Base-by-base conservation (phyloP, 495 filamentous ascomycete genomes). In the Tirmania nivea region DNA sequence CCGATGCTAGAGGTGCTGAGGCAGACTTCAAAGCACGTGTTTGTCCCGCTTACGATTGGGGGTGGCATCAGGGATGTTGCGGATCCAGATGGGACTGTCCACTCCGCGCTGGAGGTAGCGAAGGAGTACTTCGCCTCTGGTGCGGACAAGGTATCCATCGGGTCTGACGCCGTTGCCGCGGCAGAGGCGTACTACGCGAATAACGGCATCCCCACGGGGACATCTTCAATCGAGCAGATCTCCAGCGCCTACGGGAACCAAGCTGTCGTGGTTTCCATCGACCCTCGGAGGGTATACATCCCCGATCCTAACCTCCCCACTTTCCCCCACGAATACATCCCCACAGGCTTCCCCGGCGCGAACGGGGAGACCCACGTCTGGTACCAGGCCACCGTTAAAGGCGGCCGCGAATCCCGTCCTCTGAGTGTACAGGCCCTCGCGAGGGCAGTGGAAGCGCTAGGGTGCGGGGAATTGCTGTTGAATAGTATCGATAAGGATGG, bases 401-500 rank as follows among this genome's bases (percentile, higher is more conserved):
- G 90, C 19, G 90, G 90, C 4, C 75, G 90, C 37, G 90, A 97
- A 69, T 84, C 80, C 9, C 74, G 86, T 17, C 89, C 96, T 60
- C 69, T 97, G 50, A 87, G 94, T 66, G 90, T 94, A 10, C 75
- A 81, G 8, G 82, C 96, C 65, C 72, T 97, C 1, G 81, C 82
- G 7, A 74, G 74, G 58, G 90, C 90, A 8, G 92, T 96, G 16
- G 89, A 96, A 69, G 86, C 85, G 3, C 90, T 97, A 86, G 90
- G 90, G 10, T 79, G 85, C 1, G 90, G 90, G 17, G 90, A 97
- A 70, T 85, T 96, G 37, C 68, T 97, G 37, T 71, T 97, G 37
- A 97, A 97, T 66, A 95, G 86, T 70, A 96, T 97, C 55, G 92
- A 97, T 70, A 87, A 83, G 61, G 90, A 97, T 63, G 90, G 90